Evolutionary conservation across 1,139 yeast genomes (phyloP).

Genomic region (Fermentozyma sake): DNA sequence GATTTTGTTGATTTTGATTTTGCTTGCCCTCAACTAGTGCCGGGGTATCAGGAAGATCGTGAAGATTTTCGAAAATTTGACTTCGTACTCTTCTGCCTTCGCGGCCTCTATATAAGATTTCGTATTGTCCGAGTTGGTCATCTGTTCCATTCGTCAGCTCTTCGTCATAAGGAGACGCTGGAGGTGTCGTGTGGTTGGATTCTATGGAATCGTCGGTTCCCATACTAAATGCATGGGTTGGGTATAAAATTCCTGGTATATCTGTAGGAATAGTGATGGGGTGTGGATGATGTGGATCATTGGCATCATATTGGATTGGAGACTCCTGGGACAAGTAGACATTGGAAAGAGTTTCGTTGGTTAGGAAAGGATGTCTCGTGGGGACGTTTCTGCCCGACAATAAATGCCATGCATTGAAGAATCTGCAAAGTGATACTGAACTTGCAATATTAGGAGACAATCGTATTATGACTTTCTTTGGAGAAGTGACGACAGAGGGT

Average conservation of each 20-base stretch:
- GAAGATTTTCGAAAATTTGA: too few species aligned
- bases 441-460: conserved; percentile 22
- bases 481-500: conserved; percentile 2
- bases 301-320: conserved; percentile 3
- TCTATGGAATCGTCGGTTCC: conserved; percentile 3
- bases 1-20: too few species aligned
- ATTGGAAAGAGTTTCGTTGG: conserved; percentile 15
- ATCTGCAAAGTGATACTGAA: conserved; percentile 18
- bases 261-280: too few species aligned
- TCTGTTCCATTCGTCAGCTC: not conserved
- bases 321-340: conserved; percentile 6
- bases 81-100: too few species aligned
- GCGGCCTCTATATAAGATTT: too few species aligned
- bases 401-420: conserved; percentile 34
- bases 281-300: too few species aligned
- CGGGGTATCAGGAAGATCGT: too few species aligned
- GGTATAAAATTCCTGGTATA: conserved; percentile 28
- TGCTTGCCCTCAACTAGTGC: too few species aligned
- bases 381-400: conserved; percentile 22
- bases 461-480: conserved; percentile 18
- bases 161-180: too few species aligned
- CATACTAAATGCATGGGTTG: conserved; percentile 18
- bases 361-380: conserved; percentile 13
- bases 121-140: too few species aligned
- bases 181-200: too few species aligned